Percentiles rank a stretch among this genome's conserved stretches.
Evolutionary conservation across 1,139 yeast species (phyloP).

Genomic region (Wickerhamomyces sp.): DNA sequence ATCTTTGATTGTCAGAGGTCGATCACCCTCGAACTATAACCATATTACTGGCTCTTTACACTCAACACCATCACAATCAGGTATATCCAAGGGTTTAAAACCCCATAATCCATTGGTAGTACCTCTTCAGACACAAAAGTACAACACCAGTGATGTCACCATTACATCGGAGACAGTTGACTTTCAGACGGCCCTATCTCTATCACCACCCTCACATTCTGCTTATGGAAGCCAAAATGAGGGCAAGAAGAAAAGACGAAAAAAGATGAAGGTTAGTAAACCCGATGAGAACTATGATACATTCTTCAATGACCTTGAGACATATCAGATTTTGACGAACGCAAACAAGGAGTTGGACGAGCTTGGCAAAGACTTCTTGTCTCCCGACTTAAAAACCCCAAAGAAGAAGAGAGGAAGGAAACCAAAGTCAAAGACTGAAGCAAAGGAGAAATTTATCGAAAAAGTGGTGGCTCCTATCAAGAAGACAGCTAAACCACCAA

Average conservation of each 20-base stretch:
- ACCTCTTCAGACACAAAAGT: neutral
- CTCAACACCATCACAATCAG: neutral
- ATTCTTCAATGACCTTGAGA: slow-evolving; percentile 15
- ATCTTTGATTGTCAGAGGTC: slow-evolving; percentile 59
- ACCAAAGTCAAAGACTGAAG: slow-evolving; percentile 1
- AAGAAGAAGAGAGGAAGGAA: slow-evolving; percentile 12
- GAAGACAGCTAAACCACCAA: neutral
- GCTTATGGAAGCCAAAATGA: too few species aligned
- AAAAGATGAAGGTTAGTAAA: neutral
- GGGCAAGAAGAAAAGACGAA: too few species aligned
- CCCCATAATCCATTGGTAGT: too few species aligned
- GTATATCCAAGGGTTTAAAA: too few species aligned
- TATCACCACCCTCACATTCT: too few species aligned
- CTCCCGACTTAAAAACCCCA: neutral
- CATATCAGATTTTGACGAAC: slow-evolving; percentile 18
- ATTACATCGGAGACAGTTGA: too few species aligned
- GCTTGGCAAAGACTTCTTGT: neutral
- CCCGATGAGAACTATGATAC: neutral
- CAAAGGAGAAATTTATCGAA: neutral
- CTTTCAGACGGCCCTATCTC: too few species aligned
- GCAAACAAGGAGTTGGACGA: slow-evolving; percentile 14
- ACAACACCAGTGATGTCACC: neutral
- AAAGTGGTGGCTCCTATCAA: neutral
- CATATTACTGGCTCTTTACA: neutral
- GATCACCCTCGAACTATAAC: slow-evolving; percentile 59